Base-by-base conservation (phyloP, 2,329 filamentous ascomycete species). In the Clathrospora elynae region DNA sequence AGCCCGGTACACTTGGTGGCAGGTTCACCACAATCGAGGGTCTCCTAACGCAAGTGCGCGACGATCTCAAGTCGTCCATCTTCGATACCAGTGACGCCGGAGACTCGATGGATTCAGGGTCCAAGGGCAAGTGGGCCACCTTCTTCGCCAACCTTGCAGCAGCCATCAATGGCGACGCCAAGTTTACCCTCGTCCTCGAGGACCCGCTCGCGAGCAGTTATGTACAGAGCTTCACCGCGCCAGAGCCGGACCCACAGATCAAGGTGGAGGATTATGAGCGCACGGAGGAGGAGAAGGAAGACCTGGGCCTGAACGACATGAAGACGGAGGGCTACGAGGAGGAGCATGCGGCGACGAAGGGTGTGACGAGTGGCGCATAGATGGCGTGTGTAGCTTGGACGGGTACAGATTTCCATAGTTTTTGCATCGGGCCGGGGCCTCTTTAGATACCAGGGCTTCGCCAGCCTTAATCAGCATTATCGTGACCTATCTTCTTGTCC, bases 1-100 rank as follows among this genome's bases (percentile, higher is more conserved):
- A 95, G 71, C 90, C 92, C 0, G 93, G 93, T 42, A 99, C 93
- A 0, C 83, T 99, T 12, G 93, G 93, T 48, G 93, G 93, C 12
- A 86, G 93, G 44, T 99, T 99, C 77, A 99, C 93, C 13, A 99
- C 93, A 0, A 86, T 99, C 13, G 93, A 99, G 71, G 93, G 93
- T 49, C 82, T 97, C 13, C 78, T 97, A 40, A 93, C 90, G 0
- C 89, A 99, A 67, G 88, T 99, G 46, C 87, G 91, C 50, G 86
- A 93, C 66, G 92, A 99, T 70, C 79, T 99, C 16, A 86, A 86
- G 66, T 82, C 80, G 34, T 89, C 95, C 65, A 95, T 97, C 51
- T 99, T 95, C 71, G 83, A 95, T 59, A 74, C 81, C 11, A 83
- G 80, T 13, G 83, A 82, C 40, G 85, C 83, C n/a, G 90, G 90